Conservation (phyloP, 1,284 basidiomycete genomes). For the Fomes fomentarius region DNA sequence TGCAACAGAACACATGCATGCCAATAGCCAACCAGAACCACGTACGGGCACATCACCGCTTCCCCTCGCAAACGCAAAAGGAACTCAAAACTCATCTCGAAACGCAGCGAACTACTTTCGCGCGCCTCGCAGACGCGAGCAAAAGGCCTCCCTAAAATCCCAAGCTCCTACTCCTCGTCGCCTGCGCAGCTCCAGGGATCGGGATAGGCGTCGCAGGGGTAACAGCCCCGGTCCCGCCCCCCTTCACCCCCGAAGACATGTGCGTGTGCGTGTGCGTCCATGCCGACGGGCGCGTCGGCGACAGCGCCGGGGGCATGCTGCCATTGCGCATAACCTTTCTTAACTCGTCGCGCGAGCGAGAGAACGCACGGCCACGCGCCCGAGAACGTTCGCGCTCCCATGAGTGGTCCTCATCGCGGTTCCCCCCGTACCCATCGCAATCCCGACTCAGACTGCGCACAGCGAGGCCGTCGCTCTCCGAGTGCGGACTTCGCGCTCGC, state of each 20-base stretch:
- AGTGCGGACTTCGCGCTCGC: conserved; percentile 7
- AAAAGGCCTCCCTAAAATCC: conserved; percentile 11
- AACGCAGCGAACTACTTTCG: not conserved
- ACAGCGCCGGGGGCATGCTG: conserved; percentile 30
- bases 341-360: conserved; percentile 19
- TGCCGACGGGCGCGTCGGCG: conserved; percentile 10
- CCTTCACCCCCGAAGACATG: conserved; percentile 1
- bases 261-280: conserved; percentile 13
- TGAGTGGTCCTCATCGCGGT: conserved; percentile 1
- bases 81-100: not conserved
- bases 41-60: too few species aligned
- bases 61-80: too few species aligned
- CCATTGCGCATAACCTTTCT: conserved; percentile 19
- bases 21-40: too few species aligned
- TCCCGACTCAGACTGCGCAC: conserved; percentile 7
- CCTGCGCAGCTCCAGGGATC: conserved; percentile 11
- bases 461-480: conserved; percentile 1
- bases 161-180: conserved; percentile 19
- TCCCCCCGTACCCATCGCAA: not conserved
- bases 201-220: conserved; percentile 20
- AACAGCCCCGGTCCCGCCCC: conserved; percentile 8
- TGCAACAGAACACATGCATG: too few species aligned
- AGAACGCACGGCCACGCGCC: conserved; percentile 16
- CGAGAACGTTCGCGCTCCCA: conserved; percentile 8
- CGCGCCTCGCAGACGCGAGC: not conserved